Conservation (phyloP, 2,329 filamentous ascomycete species). For the Aureobasidium sp. region DNA sequence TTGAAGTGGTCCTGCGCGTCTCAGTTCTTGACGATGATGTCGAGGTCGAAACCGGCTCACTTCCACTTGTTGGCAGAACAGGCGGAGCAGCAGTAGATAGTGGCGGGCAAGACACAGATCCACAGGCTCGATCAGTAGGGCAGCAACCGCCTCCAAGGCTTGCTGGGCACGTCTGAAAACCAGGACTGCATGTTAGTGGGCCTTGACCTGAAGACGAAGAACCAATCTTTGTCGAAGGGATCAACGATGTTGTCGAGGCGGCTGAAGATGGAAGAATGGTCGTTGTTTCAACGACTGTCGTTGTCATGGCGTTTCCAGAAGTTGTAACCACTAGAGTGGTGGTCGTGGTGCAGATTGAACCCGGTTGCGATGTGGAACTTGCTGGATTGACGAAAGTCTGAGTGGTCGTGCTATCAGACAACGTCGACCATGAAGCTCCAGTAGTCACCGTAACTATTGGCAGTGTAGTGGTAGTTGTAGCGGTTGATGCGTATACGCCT, state of each 20-base stretch:
- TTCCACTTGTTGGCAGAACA: constrained; percentile 36
- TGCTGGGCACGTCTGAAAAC: constrained; percentile 39
- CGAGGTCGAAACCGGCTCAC: constrained; percentile 29
- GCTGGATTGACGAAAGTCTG: constrained; percentile 7
- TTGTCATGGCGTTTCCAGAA: constrained; percentile 14
- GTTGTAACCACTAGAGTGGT: constrained; percentile 20
- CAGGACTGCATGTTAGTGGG: constrained; percentile 33
- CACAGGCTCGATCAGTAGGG: constrained; percentile 39
- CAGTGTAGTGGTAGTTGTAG: constrained; percentile 23
- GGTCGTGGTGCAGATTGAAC: constrained; percentile 21
- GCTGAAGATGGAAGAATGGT: constrained; percentile 11
- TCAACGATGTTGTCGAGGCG: neutral
- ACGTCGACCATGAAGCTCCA: constrained; percentile 1
- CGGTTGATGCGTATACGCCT: constrained; percentile 20
- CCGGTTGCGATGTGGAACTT: constrained; percentile 20
- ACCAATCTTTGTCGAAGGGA: constrained; percentile 1
- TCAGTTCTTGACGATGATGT: constrained; percentile 13
- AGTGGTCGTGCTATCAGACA: constrained; percentile 7
- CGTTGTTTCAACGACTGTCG: constrained; percentile 17
- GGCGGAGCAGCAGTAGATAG: constrained; percentile 18
- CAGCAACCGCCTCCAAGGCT: constrained; percentile 45
- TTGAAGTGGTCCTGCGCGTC: constrained; percentile 7
- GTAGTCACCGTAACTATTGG: constrained; percentile 19
- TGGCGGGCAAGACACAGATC: constrained; percentile 20
- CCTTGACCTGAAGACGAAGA: constrained; percentile 14